Conservation (phyloP, 75 land plant species). For the Azolla pinnata region DNA sequence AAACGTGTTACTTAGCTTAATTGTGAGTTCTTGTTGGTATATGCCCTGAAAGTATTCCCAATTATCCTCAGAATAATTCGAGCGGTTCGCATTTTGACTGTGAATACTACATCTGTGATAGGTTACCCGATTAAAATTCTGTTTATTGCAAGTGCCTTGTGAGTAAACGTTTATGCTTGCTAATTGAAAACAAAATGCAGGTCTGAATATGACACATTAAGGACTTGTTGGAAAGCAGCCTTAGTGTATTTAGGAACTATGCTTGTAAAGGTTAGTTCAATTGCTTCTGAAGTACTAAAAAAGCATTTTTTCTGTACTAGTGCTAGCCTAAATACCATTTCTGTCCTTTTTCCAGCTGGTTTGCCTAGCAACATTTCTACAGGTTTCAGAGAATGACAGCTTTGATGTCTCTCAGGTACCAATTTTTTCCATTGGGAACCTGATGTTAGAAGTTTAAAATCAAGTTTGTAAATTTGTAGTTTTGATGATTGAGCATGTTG, state of each 20-base stretch:
- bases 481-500: too few species aligned
- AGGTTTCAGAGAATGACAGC: constrained; percentile 83
- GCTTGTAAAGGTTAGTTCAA: constrained; percentile 55
- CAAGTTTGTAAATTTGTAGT: neutral
- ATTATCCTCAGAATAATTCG: too few species aligned
- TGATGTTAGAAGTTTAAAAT: neutral
- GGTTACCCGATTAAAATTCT: too few species aligned
- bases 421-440: neutral
- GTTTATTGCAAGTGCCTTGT: too few species aligned
- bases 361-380: constrained; percentile 86
- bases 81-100: too few species aligned
- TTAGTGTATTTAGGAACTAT: constrained; percentile 83
- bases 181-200: too few species aligned
- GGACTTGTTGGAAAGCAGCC: constrained; percentile 83
- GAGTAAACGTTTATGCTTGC: too few species aligned
- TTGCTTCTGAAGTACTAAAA: too few species aligned
- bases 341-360: constrained; percentile 54
- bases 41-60: too few species aligned
- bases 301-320: neutral
- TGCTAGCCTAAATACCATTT: neutral
- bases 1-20: too few species aligned
- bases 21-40: too few species aligned
- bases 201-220: constrained; percentile 91
- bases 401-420: constrained; percentile 84
- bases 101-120: too few species aligned